Base-by-base conservation (phyloP, 306 rosid genomes). In the Prunus kanzakura region DNA sequence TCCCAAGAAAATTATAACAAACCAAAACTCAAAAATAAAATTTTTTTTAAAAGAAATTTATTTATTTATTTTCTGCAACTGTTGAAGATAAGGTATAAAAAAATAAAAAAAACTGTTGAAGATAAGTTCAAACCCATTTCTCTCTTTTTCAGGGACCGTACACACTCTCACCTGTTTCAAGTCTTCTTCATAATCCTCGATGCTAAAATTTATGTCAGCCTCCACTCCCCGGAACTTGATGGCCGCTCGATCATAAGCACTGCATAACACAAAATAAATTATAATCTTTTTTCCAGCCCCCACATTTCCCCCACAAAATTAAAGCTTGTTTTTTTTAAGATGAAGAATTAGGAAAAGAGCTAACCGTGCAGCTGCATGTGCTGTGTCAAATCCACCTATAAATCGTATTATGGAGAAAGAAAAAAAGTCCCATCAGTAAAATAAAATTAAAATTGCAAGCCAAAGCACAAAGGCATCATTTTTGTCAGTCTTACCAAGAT, bases 321-420 rank as follows among this genome's bases (percentile, higher is more conserved):
- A 56, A 56, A 38, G 2, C 43, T 56, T 56, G 1, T 3, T 23
- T n/a, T 9, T 10, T 9, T 3, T 3, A 2, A 27, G 6, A 60
- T 60, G 65, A 23, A 7, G 23, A 25, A 58, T 19, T 55, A 71
- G 71, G 19, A 76, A 54, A 76, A 69, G 76, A 74, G 69, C 89
- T 89, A 84, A 96, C 99, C 99, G 99, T 63, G 99, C 99, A 91
- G 99, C 99, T 74, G 99, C 99, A 92, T 96, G 99, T 77, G 99
- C 99, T 13, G 99, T 96, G 91, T 96, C 99, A 87, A 96, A 96
- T 84, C 99, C 99, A 87, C 99, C 99, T 96, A 73, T 81, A 2
- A 6, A 11, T 54, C 50, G 81, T 74, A 82, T 77, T 77, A 78
- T 77, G 77, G 74, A 81, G 81, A 61, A 1, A 49, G 30, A n/a